Percentiles rank a stretch among this genome's conserved stretches.
Evolutionary conservation across 768 basidiomycete species (phyloP).

Genomic region (Fomitopsis serialis): DNA sequence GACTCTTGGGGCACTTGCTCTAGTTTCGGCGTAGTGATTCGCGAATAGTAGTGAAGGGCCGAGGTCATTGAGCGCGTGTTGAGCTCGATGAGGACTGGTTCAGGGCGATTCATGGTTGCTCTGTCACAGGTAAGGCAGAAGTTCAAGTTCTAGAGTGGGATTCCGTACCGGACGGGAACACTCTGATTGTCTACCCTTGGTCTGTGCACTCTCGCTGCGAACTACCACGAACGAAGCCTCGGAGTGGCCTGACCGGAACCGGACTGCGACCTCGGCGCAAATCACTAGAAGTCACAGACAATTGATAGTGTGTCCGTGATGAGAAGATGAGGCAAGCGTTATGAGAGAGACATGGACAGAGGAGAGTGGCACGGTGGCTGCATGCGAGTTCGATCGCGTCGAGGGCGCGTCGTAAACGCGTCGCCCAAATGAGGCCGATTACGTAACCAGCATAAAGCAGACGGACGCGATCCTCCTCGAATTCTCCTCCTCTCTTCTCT

Average conservation of each 20-base stretch:
- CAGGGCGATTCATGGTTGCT: neutral
- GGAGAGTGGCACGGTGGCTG: no score
- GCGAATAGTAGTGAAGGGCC: neutral
- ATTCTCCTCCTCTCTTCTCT: neutral
- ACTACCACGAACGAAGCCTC: no score
- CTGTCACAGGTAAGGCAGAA: neutral
- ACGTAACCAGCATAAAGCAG: neutral
- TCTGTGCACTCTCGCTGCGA: no score
- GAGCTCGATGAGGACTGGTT: neutral
- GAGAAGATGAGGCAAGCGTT: no score
- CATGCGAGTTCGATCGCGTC: neutral
- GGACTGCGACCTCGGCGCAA: no score
- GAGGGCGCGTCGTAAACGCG: neutral
- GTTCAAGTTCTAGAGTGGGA: no score
- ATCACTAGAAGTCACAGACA: no score
- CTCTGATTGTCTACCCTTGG: no score
- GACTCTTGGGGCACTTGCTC: constrained; percentile 23
- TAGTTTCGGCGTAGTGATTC: neutral
- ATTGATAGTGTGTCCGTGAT: no score
- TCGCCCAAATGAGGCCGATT: neutral
- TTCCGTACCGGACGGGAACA: neutral
- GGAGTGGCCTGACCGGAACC: no score
- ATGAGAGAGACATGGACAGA: no score
- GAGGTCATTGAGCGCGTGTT: neutral
- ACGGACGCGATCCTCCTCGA: neutral